Evolutionary conservation across 2,329 filamentous ascomycete species (phyloP).

Genomic region (Trichoderma brevicompactum): DNA sequence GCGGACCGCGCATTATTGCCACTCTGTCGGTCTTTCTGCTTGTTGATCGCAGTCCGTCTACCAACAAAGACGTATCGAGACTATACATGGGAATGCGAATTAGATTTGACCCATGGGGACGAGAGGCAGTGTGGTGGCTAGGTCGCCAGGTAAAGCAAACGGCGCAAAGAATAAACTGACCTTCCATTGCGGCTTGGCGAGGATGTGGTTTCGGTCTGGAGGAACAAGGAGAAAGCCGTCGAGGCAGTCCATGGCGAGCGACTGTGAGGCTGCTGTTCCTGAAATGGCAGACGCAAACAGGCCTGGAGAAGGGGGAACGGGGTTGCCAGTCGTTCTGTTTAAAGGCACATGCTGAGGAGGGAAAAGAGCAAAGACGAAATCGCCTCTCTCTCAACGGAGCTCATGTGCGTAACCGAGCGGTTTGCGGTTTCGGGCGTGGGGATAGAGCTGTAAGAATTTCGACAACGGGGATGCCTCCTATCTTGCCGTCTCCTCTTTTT

Average conservation of each 20-base stretch:
- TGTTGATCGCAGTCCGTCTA: conserved; percentile 36
- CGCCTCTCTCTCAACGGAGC: conserved; percentile 20
- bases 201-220: conserved; percentile 55
- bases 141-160: background rate
- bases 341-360: conserved; percentile 31
- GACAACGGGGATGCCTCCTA: conserved; percentile 24
- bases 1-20: conserved; percentile 47
- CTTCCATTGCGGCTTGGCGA: conserved; percentile 58
- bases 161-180: conserved; percentile 40
- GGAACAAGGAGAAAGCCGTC: conserved; percentile 56
- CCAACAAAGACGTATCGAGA: conserved; percentile 64
- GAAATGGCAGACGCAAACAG: conserved; percentile 4
- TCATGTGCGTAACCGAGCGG: conserved; percentile 22
- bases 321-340: conserved; percentile 4
- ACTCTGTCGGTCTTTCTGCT: conserved; percentile 42
- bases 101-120: background rate
- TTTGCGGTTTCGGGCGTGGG: conserved; percentile 10
- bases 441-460: background rate
- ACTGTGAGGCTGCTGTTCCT: conserved; percentile 19
- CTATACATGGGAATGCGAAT: conserved; percentile 42
- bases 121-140: conserved; percentile 24
- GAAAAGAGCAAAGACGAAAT: conserved; percentile 23
- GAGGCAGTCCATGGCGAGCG: conserved; percentile 44
- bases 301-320: background rate
- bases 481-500: conserved; percentile 24